phyloP scores from a whole-genome alignment of 805 yeast genomes.

The Lipomyces chichibuensis region DNA sequence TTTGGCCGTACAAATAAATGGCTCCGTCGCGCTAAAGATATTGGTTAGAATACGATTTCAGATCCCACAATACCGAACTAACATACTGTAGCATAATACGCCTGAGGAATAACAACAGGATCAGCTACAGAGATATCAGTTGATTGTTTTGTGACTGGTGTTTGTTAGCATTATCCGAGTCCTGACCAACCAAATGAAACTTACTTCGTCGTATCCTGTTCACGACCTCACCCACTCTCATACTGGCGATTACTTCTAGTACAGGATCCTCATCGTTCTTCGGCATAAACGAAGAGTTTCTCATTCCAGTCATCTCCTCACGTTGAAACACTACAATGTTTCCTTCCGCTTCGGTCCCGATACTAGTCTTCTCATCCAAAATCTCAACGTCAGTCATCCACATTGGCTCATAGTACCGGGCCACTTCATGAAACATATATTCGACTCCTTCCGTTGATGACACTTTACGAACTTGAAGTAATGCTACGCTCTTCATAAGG shows the following conservation, averaged over 20 bases:
- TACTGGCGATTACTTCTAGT: conserved; percentile 24
- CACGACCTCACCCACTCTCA: conserved; percentile 34
- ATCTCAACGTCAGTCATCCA: conserved; percentile 37
- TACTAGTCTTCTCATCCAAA: conserved; percentile 12
- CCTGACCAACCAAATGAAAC: conserved; percentile 3
- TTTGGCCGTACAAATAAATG: conserved; percentile 28
- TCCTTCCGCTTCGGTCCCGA: conserved; percentile 37
- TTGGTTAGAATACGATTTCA: neutral
- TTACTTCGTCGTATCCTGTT: conserved; percentile 31
- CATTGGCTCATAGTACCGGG: conserved; percentile 34
- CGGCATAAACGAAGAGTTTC: neutral
- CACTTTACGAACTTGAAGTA: conserved; percentile 15
- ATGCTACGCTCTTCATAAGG: conserved; percentile 32
- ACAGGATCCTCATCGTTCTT: conserved; percentile 16
- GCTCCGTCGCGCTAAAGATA: conserved; percentile 33
- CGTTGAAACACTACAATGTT: conserved; percentile 28
- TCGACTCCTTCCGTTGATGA: neutral
- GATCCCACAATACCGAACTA: neutral
- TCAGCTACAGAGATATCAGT: conserved; percentile 6
- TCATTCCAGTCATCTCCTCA: conserved; percentile 7
- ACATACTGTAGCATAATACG: conserved; percentile 35
- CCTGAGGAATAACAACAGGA: conserved; percentile 27
- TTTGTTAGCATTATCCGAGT: neutral
- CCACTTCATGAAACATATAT: conserved; percentile 22
- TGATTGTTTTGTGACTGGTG: conserved; percentile 3